Percentiles rank a stretch among this genome's conserved stretches.
Evolutionary conservation across 83 land plant genomes (phyloP).

Genomic region (Picea engelmannii): DNA sequence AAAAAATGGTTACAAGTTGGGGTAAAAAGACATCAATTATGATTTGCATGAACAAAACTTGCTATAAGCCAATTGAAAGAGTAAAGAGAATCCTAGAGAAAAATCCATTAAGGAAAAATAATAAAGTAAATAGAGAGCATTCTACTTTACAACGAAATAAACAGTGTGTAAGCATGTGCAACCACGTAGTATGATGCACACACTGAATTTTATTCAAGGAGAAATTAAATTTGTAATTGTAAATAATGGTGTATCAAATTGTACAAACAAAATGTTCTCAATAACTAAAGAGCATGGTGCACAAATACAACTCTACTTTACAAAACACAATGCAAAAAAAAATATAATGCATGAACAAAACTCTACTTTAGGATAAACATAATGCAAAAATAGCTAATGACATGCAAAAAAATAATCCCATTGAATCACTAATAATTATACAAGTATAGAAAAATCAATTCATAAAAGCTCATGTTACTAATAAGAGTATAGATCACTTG

Average conservation of each 20-base stretch:
- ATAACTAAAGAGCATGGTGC: no score
- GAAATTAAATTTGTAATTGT: neutral
- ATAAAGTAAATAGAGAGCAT: neutral
- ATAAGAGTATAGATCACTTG: neutral
- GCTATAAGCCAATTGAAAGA: neutral
- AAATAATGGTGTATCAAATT: no score
- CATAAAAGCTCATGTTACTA: neutral
- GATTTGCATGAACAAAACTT: neutral
- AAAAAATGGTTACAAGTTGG: neutral
- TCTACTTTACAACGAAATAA: neutral
- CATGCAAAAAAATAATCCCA: neutral
- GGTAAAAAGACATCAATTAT: neutral
- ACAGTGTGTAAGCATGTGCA: no score
- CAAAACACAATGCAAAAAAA: neutral
- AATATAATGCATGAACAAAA: neutral
- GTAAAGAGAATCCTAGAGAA: neutral
- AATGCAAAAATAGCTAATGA: neutral
- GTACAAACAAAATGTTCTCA: no score
- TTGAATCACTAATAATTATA: neutral
- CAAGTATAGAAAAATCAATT: neutral
- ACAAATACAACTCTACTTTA: neutral
- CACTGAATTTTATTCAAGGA: neutral
- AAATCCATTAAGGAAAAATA: neutral
- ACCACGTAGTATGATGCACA: neutral
- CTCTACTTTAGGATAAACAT: neutral